Percentiles rank a stretch among this genome's conserved stretches.
phyloP scores from a whole-genome alignment of 768 basidiomycete genomes.

The Cyathus striatus region DNA sequence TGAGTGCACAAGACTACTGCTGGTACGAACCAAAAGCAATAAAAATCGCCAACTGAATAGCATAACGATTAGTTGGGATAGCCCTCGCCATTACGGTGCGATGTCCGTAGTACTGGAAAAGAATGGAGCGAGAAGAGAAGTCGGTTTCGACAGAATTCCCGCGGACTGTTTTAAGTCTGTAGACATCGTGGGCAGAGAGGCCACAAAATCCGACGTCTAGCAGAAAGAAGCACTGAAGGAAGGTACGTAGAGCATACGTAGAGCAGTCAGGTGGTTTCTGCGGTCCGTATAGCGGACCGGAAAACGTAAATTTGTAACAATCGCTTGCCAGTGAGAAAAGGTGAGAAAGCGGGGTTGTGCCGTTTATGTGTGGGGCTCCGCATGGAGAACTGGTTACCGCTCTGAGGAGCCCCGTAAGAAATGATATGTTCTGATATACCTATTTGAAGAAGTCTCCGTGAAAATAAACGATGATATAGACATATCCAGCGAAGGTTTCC shows the following conservation, averaged over 20 bases:
- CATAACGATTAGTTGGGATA: conserved; percentile 57
- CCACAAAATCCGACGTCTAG: too few relatives aligned
- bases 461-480: too few relatives aligned
- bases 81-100: conserved; percentile 27
- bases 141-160: background rate
- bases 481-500: too few relatives aligned
- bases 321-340: too few relatives aligned
- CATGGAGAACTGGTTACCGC: too few relatives aligned
- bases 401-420: too few relatives aligned
- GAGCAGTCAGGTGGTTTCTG: background rate
- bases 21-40: conserved; percentile 63
- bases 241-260: too few relatives aligned
- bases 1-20: conserved; percentile 2
- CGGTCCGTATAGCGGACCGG: background rate
- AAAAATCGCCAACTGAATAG: conserved; percentile 62
- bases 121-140: conserved; percentile 1
- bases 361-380: too few relatives aligned
- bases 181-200: background rate
- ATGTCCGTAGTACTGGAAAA: background rate
- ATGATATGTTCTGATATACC: too few relatives aligned
- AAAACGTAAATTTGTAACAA: background rate
- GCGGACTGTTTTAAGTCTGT: background rate
- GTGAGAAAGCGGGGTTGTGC: too few relatives aligned
- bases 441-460: too few relatives aligned
- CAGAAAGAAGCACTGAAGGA: too few relatives aligned